Percentiles rank a stretch among this genome's conserved stretches.
These are phyloP conservation scores for Drechslerella stenobrocha DNA, from an alignment of 2,329 filamentous ascomycete species.

Conservation along the genomic window DNA sequence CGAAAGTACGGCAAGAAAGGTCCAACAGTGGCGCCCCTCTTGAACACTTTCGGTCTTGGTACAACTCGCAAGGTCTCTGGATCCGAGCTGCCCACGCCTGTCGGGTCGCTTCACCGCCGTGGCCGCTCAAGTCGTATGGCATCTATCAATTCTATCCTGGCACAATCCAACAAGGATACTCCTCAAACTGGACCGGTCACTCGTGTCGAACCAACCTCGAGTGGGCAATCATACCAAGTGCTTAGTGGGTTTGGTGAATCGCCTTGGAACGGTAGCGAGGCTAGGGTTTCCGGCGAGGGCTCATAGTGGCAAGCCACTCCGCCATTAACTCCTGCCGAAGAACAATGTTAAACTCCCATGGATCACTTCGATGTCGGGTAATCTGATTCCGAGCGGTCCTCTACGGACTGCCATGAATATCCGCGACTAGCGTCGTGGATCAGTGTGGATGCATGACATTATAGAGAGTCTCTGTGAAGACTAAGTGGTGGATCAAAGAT, in stretches of 20 bases:
- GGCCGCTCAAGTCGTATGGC: conserved; percentile 1
- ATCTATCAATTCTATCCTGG: conserved; percentile 8
- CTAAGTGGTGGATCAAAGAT: neutral
- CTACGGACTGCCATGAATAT: too few species aligned
- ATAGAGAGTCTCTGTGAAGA: neutral
- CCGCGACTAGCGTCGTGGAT: too few species aligned
- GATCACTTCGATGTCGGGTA: too few species aligned
- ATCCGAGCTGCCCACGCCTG: conserved; percentile 2
- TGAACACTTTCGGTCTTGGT: neutral
- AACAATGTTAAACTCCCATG: conserved; percentile 24
- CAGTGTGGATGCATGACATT: too few species aligned
- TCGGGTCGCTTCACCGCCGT: conserved; percentile 10
- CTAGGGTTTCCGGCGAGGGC: neutral
- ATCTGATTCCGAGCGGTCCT: too few species aligned
- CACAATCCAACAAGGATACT: neutral
- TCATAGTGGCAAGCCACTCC: conserved; percentile 18
- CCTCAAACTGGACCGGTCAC: neutral
- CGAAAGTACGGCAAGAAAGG: conserved; percentile 19
- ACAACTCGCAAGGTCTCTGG: neutral
- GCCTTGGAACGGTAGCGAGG: conserved; percentile 3
- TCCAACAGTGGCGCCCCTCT: neutral
- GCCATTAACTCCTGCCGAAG: conserved; percentile 15
- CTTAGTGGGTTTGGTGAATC: conserved; percentile 31
- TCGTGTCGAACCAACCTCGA: neutral
- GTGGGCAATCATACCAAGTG: conserved; percentile 20